phyloP scores from a whole-genome alignment of 2,329 filamentous ascomycete genomes.

The Aschersonia sp. region DNA sequence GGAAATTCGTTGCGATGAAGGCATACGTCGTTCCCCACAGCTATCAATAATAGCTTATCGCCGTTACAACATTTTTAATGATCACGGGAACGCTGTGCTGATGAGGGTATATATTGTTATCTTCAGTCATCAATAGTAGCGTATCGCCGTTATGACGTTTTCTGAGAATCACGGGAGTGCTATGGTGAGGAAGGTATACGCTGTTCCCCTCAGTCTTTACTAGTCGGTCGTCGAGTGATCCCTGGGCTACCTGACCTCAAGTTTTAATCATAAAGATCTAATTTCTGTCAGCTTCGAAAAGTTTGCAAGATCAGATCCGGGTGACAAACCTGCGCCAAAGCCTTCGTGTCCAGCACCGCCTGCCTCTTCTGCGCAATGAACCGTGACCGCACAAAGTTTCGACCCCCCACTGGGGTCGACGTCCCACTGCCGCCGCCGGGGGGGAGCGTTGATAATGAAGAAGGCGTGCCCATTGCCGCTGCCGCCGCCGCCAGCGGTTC shows the following conservation, averaged over 20 bases:
- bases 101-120: too few species aligned
- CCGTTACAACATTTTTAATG: too few species aligned
- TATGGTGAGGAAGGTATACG: not conserved
- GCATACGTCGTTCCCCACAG: too few species aligned
- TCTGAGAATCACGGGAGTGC: too few species aligned
- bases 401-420: slow-evolving; percentile 34
- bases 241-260: not conserved
- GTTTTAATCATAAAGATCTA: slow-evolving; percentile 58
- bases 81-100: too few species aligned
- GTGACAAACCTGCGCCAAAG: slow-evolving; percentile 64
- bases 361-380: slow-evolving; percentile 82
- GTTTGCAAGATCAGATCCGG: not conserved
- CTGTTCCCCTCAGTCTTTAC: not conserved
- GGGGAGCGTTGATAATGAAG: not conserved
- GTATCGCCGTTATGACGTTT: too few species aligned
- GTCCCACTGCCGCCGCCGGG: slow-evolving; percentile 20
- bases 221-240: not conserved
- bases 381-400: slow-evolving; percentile 62
- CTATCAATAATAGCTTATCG: too few species aligned
- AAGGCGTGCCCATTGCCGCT: too few species aligned
- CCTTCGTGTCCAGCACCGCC: slow-evolving; percentile 67
- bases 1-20: too few species aligned
- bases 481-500: not conserved
- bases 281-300: too few species aligned
- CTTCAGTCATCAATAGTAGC: too few species aligned